Evolutionary conservation across 768 basidiomycete genomes (phyloP).

Genomic region (Boletales sp.): DNA sequence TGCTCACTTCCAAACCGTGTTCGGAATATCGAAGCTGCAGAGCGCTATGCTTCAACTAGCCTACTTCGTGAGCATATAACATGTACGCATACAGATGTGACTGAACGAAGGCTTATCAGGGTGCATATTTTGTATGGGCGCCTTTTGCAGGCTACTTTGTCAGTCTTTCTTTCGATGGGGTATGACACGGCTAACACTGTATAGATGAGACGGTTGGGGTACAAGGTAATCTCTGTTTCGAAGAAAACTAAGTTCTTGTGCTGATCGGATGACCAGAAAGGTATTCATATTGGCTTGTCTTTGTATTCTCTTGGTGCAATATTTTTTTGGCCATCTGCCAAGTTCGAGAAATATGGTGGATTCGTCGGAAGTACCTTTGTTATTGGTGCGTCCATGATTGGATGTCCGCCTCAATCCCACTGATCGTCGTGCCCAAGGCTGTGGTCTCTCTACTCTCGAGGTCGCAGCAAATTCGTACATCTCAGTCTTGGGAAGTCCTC

Average conservation of each 20-base stretch:
- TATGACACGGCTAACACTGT: slow-evolving; percentile 1
- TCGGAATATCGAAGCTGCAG: slow-evolving; percentile 63
- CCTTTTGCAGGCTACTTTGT: slow-evolving; percentile 58
- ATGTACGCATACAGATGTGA: background rate
- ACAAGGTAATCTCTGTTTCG: slow-evolving; percentile 45
- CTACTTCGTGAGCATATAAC: slow-evolving; percentile 50
- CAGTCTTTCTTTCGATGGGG: slow-evolving; percentile 23
- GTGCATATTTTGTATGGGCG: slow-evolving; percentile 60
- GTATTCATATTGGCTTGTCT: slow-evolving; percentile 58
- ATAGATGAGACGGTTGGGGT: slow-evolving; percentile 60
- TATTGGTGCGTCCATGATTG: slow-evolving; percentile 40
- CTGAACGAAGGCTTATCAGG: slow-evolving; percentile 27
- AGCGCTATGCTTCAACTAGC: slow-evolving; percentile 74
- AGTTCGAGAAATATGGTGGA: slow-evolving; percentile 62
- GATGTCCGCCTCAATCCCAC: background rate
- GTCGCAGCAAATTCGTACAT: slow-evolving; percentile 83
- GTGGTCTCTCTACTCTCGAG: slow-evolving; percentile 64
- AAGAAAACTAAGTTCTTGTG: background rate
- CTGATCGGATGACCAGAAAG: slow-evolving; percentile 36
- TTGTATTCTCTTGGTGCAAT: slow-evolving; percentile 65
- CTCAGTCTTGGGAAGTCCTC: slow-evolving; percentile 60
- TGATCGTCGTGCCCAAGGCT: slow-evolving; percentile 34
- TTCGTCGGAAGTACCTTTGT: slow-evolving; percentile 74
- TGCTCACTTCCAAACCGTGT: slow-evolving; percentile 70
- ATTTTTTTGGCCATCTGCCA: slow-evolving; percentile 78